These are phyloP conservation scores for Parachaetomium inaequale DNA, from an alignment of 495 filamentous ascomycete genomes.

Conservation along the genomic window DNA sequence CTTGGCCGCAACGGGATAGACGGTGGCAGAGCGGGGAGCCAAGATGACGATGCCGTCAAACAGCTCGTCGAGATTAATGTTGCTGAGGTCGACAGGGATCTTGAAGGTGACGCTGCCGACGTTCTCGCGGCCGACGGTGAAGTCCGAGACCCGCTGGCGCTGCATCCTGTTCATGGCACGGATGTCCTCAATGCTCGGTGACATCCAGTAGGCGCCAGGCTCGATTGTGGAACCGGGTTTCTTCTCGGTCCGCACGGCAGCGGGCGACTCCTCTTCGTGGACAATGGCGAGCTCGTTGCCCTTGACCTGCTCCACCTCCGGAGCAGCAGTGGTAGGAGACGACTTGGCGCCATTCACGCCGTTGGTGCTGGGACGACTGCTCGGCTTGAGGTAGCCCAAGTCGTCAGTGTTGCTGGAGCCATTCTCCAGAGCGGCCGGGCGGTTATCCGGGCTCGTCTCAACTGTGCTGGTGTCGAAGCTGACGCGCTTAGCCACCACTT, in stretches of 20 bases:
- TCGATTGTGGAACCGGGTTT: conserved; percentile 48
- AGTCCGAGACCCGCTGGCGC: conserved; percentile 63
- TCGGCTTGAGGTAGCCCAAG: conserved; percentile 61
- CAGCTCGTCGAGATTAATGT: conserved; percentile 65
- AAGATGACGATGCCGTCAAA: conserved; percentile 70
- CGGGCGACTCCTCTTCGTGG: conserved; percentile 59
- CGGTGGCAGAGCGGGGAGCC: conserved; percentile 69
- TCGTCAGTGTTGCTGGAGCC: conserved; percentile 60
- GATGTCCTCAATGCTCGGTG: conserved; percentile 66
- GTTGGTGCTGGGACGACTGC: conserved; percentile 38
- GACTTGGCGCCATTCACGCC: conserved; percentile 48
- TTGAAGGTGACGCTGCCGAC: conserved; percentile 79
- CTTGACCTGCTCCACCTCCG: conserved; percentile 69
- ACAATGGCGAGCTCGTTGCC: conserved; percentile 78
- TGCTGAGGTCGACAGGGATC: conserved; percentile 73
- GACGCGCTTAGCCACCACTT: conserved; percentile 77
- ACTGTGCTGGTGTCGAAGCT: conserved; percentile 71
- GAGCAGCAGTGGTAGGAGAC: conserved; percentile 41
- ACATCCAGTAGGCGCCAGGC: conserved; percentile 81
- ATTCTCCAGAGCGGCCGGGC: conserved; percentile 4
- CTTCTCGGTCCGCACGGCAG: conserved; percentile 29
- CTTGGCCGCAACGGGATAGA: conserved; percentile 69
- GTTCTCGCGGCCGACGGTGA: conserved; percentile 76
- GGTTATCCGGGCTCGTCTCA: conserved; percentile 39
- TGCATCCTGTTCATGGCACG: conserved; percentile 68